Base-by-base conservation (phyloP, 2,329 filamentous ascomycete genomes). In the Trichoderma sp. region DNA sequence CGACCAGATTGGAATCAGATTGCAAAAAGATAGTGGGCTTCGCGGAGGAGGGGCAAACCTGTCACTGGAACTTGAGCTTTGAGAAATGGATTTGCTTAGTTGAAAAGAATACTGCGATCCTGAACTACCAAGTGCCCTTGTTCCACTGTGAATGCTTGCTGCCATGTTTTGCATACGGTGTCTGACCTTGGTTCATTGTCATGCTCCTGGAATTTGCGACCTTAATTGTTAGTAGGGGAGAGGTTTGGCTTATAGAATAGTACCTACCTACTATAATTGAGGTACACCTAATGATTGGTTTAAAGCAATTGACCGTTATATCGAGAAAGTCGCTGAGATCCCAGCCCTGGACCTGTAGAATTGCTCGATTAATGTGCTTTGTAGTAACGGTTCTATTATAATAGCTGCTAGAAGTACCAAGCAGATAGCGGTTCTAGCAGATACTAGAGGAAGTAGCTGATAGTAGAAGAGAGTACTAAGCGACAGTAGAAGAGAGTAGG, bases 1-100 rank as follows among this genome's bases (percentile, higher is more conserved):
- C 69, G 41, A 65, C 73, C 66, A 75, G 73, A 76, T 75, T 72
- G 75, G 67, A 75, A 67, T 73, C 75, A 76, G 62, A 73, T 68
- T 75, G 71, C 64, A 63, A 74, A 45, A 35, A 53, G 33, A 72
- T 24, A 33, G 27, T 53, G 62, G 56, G 31, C 41, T 50, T 21
- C 1, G 62, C 38, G 45, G 56, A 38, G 59, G 50, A 41, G 50
- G 27, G 12, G 69, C 53, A 66, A 67, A 74, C n/a, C 35, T 64
- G 69, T 56, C 63, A 60, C 35, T 56, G 31, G 69, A 65, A 60
- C 50, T 29, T 74, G 64, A 64, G 62, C 18, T 41, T 38, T 69
- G 56, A 59, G 50, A 66, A 66, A 27, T 38, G 33, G 68, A 73
- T 60, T 50, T 50, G 71, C 35, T 53, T 74, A 68, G 60, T 74